A percentile compares a stretch with the other conserved stretches of the same genome.
These are phyloP conservation scores for Udeniomyces megalosporus DNA, from an alignment of 768 basidiomycete genomes.

Conservation along the genomic window DNA sequence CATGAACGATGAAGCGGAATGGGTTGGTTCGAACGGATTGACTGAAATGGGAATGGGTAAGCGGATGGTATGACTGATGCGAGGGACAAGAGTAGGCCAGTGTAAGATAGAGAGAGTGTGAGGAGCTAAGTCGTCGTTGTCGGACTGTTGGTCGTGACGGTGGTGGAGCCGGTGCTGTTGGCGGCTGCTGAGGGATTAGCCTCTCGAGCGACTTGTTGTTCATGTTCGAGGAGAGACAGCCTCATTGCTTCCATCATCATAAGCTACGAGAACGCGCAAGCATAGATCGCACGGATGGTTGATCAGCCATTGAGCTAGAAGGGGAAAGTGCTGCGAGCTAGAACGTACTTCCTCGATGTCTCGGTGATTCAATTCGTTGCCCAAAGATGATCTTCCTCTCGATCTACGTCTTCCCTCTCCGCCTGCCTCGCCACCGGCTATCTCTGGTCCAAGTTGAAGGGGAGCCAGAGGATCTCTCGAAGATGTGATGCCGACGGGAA, in stretches of 20 bases:
- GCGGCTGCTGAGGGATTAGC: no score
- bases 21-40: background rate
- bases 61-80: background rate
- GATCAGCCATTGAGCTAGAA: no score
- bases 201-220: constrained; percentile 51
- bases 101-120: background rate
- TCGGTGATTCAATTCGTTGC: constrained; percentile 47
- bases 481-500: constrained; percentile 90
- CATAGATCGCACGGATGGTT: background rate
- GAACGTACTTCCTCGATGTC: constrained; percentile 74
- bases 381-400: constrained; percentile 43
- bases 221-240: constrained; percentile 79
- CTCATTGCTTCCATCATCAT: constrained; percentile 99
- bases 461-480: constrained; percentile 42
- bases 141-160: background rate
- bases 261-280: constrained; percentile 37
- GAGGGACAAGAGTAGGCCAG: no score
- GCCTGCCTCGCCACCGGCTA: constrained; percentile 28
- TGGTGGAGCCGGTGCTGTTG: background rate
- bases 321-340: background rate
- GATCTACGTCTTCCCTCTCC: constrained; percentile 34
- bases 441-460: constrained; percentile 32
- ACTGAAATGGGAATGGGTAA: background rate
- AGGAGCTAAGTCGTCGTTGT: background rate
- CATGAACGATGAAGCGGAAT: background rate